A percentile compares a stretch with the other conserved stretches of the same genome.
Evolutionary conservation across 179 eudicot species (phyloP).

Genomic region (Camellia oleifera): DNA sequence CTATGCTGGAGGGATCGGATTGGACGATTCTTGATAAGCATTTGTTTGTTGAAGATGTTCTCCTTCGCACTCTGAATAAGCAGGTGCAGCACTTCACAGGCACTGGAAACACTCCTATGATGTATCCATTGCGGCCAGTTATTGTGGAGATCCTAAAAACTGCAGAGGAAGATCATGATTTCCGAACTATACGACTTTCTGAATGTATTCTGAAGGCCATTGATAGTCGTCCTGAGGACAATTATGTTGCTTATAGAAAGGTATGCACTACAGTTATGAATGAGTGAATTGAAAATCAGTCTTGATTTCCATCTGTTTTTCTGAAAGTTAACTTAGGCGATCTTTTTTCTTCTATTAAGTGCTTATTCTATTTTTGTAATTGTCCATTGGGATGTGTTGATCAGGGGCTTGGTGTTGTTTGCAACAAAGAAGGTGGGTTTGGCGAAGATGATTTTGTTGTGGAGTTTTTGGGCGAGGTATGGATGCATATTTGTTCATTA

Average conservation of each 20-base stretch:
- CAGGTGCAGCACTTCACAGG: conserved; percentile 82
- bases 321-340: neutral
- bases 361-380: conserved; percentile 14
- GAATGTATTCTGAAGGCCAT: conserved; percentile 67
- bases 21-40: conserved; percentile 77
- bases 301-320: neutral
- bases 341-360: conserved; percentile 8
- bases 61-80: conserved; percentile 78
- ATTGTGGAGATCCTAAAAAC: conserved; percentile 60
- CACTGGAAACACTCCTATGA: conserved; percentile 85
- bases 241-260: conserved; percentile 96
- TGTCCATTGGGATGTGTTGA: conserved; percentile 19
- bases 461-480: conserved; percentile 97
- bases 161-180: conserved; percentile 50
- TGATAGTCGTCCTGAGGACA: conserved; percentile 75
- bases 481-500: neutral
- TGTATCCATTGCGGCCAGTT: conserved; percentile 70
- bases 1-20: conserved; percentile 75
- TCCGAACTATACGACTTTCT: conserved; percentile 48
- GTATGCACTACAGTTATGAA: conserved; percentile 27
- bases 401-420: conserved; percentile 99
- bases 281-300: neutral
- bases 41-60: conserved; percentile 79
- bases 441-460: conserved; percentile 89
- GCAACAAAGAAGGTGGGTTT: conserved; percentile 94